These are phyloP conservation scores for Paxillus rubicundulus DNA, from an alignment of 768 basidiomycete species.

Conservation along the genomic window DNA sequence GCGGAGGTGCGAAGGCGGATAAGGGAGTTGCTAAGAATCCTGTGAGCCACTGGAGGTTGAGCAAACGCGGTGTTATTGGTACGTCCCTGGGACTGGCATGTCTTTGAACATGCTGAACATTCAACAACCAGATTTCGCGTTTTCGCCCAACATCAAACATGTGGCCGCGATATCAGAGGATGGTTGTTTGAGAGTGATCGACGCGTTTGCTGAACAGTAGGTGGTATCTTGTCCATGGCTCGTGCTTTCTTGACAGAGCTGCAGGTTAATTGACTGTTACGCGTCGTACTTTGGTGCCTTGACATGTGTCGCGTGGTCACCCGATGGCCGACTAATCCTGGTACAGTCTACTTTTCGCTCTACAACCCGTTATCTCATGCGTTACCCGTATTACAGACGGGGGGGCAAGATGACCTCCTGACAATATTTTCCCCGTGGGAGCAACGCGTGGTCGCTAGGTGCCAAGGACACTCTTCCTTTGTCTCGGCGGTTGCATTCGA, in stretches of 20 bases:
- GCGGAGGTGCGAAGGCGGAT: constrained; percentile 42
- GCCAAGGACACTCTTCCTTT: constrained; percentile 96
- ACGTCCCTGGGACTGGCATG: constrained; percentile 19
- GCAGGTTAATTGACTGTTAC: constrained; percentile 88
- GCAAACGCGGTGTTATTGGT: constrained; percentile 72
- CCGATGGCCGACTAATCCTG: constrained; percentile 90
- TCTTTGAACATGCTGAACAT: constrained; percentile 1
- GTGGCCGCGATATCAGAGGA: constrained; percentile 92
- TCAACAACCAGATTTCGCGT: constrained; percentile 68
- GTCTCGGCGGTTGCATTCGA: constrained; percentile 90
- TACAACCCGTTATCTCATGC: neutral
- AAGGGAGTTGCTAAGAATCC: constrained; percentile 81
- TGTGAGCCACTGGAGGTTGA: constrained; percentile 86
- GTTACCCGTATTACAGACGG: constrained; percentile 53
- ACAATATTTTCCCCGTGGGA: constrained; percentile 96
- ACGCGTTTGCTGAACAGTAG: constrained; percentile 82
- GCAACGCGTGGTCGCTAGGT: constrained; percentile 89
- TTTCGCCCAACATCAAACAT: constrained; percentile 90
- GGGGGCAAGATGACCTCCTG: constrained; percentile 94
- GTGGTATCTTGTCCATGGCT: constrained; percentile 20
- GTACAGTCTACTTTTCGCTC: constrained; percentile 35
- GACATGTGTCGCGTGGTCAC: constrained; percentile 91
- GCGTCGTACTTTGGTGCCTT: constrained; percentile 93
- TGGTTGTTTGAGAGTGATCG: constrained; percentile 86
- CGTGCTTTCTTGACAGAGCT: constrained; percentile 1